Base-by-base conservation (phyloP, 345 rosid genomes). In the Hirschfeldia incana region DNA sequence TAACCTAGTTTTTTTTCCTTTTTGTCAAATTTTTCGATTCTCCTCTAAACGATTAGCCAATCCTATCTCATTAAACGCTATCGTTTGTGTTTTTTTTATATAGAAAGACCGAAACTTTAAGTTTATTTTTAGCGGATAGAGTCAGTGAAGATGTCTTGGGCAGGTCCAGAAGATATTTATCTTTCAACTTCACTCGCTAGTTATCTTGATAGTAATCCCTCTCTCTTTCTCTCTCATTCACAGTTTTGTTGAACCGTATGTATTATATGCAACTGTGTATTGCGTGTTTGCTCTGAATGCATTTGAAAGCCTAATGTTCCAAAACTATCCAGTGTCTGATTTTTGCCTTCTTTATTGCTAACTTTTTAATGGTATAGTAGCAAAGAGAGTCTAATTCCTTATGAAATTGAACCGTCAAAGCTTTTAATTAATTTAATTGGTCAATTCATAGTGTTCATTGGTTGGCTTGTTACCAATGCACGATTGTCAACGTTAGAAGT, bases 101-200 rank as follows among this genome's bases (percentile, higher is more conserved):
- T 10, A 37, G 83, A 74, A 81, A 76, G 74, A 79, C 85, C 78
- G 88, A 80, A 86, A 75, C 53, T 65, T 74, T 75, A 70, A 79
- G 66, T 75, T 28, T 81, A n/a, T n/a, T n/a, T 76, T 28, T 16
- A 46, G 28, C 6, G 53, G 63, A 62, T 68, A 11, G n/a, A n/a
- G n/a, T n/a, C n/a, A n/a, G n/a, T n/a, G n/a, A 44, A 70, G 51
- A 90, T 90, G 59, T 16, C 59, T 15, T 51, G 58, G 58, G 58
- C 17, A n/a, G 58, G 21, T 51, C 58, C 58, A 4, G 58, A 15
- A 51, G 58, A 51, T 51, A 15, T 51, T 53, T 15, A 53, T 3
- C 59, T 53, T 53, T 15, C 59, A 6, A 53, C 59, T 53, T 53
- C 26, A 53, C 59, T 53, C 59, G 26, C 59, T 1, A 53, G 59